Conservation (phyloP, 371 early-diverging fungal species). For the Mucor sp. region DNA sequence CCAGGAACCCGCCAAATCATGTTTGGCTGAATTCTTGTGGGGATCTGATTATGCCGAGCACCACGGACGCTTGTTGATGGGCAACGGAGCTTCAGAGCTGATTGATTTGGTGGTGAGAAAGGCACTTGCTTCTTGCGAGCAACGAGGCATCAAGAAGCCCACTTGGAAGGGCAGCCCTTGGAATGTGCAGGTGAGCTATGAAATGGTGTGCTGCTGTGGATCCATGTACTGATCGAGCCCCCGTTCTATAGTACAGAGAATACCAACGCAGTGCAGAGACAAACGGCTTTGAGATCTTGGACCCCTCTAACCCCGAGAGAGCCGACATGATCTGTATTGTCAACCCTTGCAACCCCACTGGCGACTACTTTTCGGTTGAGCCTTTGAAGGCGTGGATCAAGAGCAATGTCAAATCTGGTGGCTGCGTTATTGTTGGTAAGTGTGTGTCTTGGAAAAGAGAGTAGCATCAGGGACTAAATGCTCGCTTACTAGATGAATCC, state of each 20-base stretch:
- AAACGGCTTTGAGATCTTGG: conserved; percentile 65
- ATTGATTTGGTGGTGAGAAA: conserved; percentile 82
- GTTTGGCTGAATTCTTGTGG: conserved; percentile 82
- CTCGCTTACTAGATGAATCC: conserved; percentile 65
- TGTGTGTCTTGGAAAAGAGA: not conserved
- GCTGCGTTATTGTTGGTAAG: conserved; percentile 73
- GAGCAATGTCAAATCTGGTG: conserved; percentile 65
- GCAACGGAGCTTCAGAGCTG: conserved; percentile 87
- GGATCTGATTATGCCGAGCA: conserved; percentile 52
- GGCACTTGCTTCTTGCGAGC: conserved; percentile 55
- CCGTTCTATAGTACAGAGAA: conserved; percentile 71
- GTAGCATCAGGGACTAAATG: not conserved
- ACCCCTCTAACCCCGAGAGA: conserved; percentile 47
- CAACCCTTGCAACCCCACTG: conserved; percentile 89
- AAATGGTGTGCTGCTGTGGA: not conserved
- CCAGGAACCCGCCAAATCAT: conserved; percentile 86
- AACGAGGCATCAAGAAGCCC: conserved; percentile 26
- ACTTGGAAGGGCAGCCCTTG: conserved; percentile 85
- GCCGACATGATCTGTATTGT: conserved; percentile 77
- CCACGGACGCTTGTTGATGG: conserved; percentile 65
- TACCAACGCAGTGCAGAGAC: conserved; percentile 83
- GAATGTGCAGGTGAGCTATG: conserved; percentile 61
- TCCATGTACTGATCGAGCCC: not conserved
- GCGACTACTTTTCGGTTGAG: conserved; percentile 75
- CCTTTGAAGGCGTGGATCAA: conserved; percentile 70